Percentiles rank a stretch among this genome's conserved stretches.
Conservation (phyloP, 805 yeast genomes). For the Spathaspora arborariae region DNA sequence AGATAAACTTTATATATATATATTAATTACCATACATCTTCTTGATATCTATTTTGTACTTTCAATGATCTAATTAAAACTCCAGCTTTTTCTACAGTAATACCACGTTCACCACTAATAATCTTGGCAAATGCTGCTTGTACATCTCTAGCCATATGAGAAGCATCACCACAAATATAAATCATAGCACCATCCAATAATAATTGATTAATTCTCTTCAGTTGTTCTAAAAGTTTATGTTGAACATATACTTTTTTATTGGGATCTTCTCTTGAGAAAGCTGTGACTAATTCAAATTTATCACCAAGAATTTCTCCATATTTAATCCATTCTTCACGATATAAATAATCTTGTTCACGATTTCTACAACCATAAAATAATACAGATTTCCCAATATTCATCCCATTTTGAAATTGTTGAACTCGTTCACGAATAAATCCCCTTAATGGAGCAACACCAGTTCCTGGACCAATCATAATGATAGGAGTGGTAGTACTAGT, state of each 20-base stretch:
- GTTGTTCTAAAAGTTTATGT: constrained; percentile 58
- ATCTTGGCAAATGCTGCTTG: constrained; percentile 64
- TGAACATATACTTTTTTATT: constrained; percentile 75
- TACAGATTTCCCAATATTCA: constrained; percentile 60
- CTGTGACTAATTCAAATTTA: constrained; percentile 69
- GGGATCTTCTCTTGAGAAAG: constrained; percentile 75
- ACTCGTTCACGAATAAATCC: constrained; percentile 90
- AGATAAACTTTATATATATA: constrained; percentile 4
- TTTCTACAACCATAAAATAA: constrained; percentile 88
- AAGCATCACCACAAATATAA: constrained; percentile 97
- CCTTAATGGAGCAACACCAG: constrained; percentile 98
- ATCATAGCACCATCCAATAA: constrained; percentile 73
- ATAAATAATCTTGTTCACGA: constrained; percentile 74
- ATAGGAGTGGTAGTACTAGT: constrained; percentile 78
- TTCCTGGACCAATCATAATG: constrained; percentile 95
- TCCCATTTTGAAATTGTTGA: constrained; percentile 34
- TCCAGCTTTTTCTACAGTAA: constrained; percentile 64
- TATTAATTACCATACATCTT: constrained; percentile 82
- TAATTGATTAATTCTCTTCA: constrained; percentile 51
- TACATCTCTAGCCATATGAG: constrained; percentile 93
- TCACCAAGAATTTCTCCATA: constrained; percentile 60
- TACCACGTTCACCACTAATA: constrained; percentile 57
- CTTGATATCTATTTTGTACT: constrained; percentile 87
- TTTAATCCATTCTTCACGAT: constrained; percentile 85
- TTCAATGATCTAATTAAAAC: constrained; percentile 76